Conservation (phyloP, 768 basidiomycete species). For the Psilocybe cyanescens region DNA sequence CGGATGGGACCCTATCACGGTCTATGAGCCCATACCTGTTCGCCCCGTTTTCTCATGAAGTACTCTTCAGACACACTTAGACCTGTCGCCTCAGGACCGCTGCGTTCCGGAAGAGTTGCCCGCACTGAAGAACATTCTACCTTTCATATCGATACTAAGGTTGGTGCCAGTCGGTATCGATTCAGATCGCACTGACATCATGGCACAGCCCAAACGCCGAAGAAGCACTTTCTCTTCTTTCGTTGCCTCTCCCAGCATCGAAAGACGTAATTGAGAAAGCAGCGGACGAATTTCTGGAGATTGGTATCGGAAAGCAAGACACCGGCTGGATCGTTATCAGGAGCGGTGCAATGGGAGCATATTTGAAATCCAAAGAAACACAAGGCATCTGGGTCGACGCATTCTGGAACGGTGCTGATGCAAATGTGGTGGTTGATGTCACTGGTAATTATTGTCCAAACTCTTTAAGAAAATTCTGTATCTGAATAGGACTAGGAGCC, state of each 20-base stretch:
- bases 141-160: slow-evolving; percentile 71
- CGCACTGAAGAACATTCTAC: slow-evolving; percentile 62
- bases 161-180: slow-evolving; percentile 27
- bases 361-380: slow-evolving; percentile 47
- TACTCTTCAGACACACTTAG: neutral
- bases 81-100: slow-evolving; percentile 50
- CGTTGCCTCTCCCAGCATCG: slow-evolving; percentile 51
- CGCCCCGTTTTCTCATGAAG: neutral
- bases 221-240: slow-evolving; percentile 75
- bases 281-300: slow-evolving; percentile 59
- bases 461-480: slow-evolving; percentile 7
- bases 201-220: slow-evolving; percentile 78
- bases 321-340: slow-evolving; percentile 73
- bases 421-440: slow-evolving; percentile 70
- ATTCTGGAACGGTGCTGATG: slow-evolving; percentile 61
- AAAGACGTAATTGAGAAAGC: slow-evolving; percentile 67
- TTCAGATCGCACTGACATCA: neutral
- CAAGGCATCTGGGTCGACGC: slow-evolving; percentile 69
- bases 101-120: slow-evolving; percentile 82
- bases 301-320: slow-evolving; percentile 56
- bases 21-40: slow-evolving; percentile 91
- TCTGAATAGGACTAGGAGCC: slow-evolving; percentile 59
- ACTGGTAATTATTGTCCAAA: slow-evolving; percentile 54
- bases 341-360: slow-evolving; percentile 75
- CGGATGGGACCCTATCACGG: slow-evolving; percentile 66